Evolutionary conservation across 192 early-diverging fungal species (phyloP).

Genomic region (Coemansia sp.): DNA sequence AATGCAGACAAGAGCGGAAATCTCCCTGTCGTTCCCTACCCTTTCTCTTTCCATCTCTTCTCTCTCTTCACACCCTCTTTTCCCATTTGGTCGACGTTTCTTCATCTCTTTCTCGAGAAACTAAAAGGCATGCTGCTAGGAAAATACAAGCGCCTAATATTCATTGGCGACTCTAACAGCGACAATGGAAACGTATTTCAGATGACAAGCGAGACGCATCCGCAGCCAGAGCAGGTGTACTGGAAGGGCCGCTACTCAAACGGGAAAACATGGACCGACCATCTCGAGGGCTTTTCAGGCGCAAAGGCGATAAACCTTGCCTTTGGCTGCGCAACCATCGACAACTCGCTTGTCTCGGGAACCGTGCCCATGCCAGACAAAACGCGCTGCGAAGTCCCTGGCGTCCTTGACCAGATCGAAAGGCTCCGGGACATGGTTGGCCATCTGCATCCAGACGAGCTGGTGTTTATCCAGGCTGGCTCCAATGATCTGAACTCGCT

Average conservation of each 20-base stretch:
- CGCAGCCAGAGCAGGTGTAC: constrained; percentile 25
- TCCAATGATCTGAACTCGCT: constrained; percentile 51
- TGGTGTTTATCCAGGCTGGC: constrained; percentile 45
- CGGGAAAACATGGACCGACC: constrained; percentile 41
- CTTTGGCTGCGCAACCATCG: constrained; percentile 45
- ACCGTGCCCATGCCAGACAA: constrained; percentile 36
- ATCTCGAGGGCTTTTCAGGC: constrained; percentile 17
- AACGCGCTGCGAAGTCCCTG: constrained; percentile 27
- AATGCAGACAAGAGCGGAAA: too few relatives aligned
- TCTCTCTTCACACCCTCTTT: background rate
- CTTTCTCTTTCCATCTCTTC: background rate
- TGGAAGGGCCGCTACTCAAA: constrained; percentile 42
- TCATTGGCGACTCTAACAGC: constrained; percentile 48
- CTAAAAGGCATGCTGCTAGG: constrained; percentile 14
- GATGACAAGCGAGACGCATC: constrained; percentile 26
- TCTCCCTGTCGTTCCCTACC: too few relatives aligned
- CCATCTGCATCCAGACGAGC: constrained; percentile 17
- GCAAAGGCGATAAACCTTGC: constrained; percentile 24
- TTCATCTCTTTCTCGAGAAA: background rate
- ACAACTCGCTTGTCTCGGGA: constrained; percentile 33
- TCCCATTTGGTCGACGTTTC: background rate
- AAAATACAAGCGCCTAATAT: constrained; percentile 28
- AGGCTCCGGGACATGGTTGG: constrained; percentile 9
- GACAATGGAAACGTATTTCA: constrained; percentile 47
- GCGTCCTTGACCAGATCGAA: constrained; percentile 22